phyloP scores from a whole-genome alignment of 2,329 filamentous ascomycete species.

The Botrytis pseudocinerea region DNA sequence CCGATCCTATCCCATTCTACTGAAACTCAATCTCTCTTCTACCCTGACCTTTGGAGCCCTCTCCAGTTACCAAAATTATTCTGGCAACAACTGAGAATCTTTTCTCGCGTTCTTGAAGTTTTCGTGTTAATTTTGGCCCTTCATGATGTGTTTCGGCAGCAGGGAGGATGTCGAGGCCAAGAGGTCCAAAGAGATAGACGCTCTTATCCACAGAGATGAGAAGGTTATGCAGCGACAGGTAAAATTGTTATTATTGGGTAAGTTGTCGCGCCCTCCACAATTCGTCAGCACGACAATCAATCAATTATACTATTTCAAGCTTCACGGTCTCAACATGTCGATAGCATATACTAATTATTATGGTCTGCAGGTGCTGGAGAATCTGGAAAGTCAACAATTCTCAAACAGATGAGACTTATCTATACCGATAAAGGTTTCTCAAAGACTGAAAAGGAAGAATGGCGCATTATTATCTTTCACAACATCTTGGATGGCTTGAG shows the following conservation, averaged over 20 bases:
- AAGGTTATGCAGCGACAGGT: constrained; percentile 84
- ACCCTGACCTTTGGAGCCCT: not conserved
- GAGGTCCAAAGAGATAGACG: constrained; percentile 79
- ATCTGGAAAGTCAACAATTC: constrained; percentile 91
- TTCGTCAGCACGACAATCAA: constrained; percentile 16
- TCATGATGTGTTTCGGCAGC: constrained; percentile 64
- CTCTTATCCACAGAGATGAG: constrained; percentile 80
- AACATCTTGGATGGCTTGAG: constrained; percentile 93
- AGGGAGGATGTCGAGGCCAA: constrained; percentile 50
- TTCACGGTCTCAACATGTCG: not conserved
- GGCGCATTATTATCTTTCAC: constrained; percentile 92
- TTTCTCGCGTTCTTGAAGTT: not conserved
- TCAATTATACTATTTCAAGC: not conserved
- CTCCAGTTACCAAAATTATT: not conserved
- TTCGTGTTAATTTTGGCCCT: not conserved
- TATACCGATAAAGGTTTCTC: constrained; percentile 84
- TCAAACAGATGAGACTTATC: constrained; percentile 99
- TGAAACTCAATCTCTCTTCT: not conserved
- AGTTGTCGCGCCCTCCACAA: constrained; percentile 39
- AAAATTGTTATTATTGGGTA: constrained; percentile 91
- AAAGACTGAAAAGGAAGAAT: constrained; percentile 86
- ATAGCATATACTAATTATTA: constrained; percentile 27
- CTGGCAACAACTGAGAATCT: not conserved
- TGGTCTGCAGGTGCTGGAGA: constrained; percentile 78
- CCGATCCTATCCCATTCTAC: not conserved